phyloP scores from a whole-genome alignment of 2,329 filamentous ascomycete species.

The Chrysosporium keratinophilum region DNA sequence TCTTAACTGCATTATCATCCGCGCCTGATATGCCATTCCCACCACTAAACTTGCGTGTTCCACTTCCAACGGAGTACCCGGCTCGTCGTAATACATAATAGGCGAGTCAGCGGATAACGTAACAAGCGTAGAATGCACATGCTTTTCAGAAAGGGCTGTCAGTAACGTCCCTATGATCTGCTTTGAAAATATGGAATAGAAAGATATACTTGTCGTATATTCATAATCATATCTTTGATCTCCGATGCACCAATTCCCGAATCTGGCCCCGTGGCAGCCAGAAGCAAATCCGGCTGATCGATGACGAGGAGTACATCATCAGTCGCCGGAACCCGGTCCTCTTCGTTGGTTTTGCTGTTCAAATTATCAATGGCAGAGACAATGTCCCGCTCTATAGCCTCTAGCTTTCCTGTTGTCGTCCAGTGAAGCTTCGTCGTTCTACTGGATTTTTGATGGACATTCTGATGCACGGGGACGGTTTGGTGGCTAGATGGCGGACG shows the following conservation, averaged over 20 bases:
- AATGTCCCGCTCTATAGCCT: constrained; percentile 29
- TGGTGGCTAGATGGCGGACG: neutral
- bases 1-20: constrained; percentile 60
- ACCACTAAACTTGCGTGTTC: constrained; percentile 62
- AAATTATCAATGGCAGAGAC: constrained; percentile 25
- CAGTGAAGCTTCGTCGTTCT: constrained; percentile 13
- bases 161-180: neutral
- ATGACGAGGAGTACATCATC: constrained; percentile 48
- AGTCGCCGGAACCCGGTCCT: constrained; percentile 17
- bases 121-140: constrained; percentile 55
- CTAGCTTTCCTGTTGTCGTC: constrained; percentile 22
- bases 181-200: neutral
- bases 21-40: constrained; percentile 62
- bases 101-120: constrained; percentile 64
- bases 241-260: constrained; percentile 34
- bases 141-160: constrained; percentile 36
- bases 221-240: constrained; percentile 49
- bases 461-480: neutral
- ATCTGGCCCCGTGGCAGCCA: constrained; percentile 48
- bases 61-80: constrained; percentile 56
- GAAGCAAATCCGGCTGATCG: constrained; percentile 55
- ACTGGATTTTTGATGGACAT: constrained; percentile 1
- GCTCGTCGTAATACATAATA: constrained; percentile 46
- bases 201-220: constrained; percentile 51
- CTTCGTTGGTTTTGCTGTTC: constrained; percentile 18